Percentiles rank a stretch among this genome's conserved stretches.
Evolutionary conservation across 192 early-diverging fungal species (phyloP).

Genomic region (Rhizoclosmatium sp.): DNA sequence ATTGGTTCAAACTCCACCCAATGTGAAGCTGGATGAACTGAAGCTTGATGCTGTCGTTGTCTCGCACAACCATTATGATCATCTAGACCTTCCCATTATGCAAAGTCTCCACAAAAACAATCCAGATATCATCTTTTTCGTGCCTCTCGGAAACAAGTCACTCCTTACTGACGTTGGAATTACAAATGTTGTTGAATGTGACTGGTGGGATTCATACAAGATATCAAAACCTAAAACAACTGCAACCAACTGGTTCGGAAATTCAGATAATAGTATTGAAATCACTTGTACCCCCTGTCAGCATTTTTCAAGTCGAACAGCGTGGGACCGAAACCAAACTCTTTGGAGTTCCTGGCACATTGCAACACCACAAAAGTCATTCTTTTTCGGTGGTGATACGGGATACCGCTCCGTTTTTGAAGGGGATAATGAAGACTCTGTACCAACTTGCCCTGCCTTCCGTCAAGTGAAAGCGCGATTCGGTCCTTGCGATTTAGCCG

Average conservation of each 20-base stretch:
- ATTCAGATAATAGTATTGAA: neutral
- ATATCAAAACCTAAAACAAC: neutral
- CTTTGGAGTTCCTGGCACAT: slow-evolving; percentile 85
- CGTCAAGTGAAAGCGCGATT: slow-evolving; percentile 79
- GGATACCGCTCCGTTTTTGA: slow-evolving; percentile 73
- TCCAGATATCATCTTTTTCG: slow-evolving; percentile 61
- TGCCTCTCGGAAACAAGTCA: slow-evolving; percentile 77
- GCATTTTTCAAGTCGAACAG: slow-evolving; percentile 71
- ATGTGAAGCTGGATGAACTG: slow-evolving; percentile 73
- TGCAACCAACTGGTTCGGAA: neutral
- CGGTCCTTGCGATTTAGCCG: slow-evolving; percentile 74
- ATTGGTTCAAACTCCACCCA: slow-evolving; percentile 65
- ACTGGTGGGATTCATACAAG: slow-evolving; percentile 62
- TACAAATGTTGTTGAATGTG: slow-evolving; percentile 66
- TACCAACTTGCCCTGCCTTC: slow-evolving; percentile 83
- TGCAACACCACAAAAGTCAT: slow-evolving; percentile 47
- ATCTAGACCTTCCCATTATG: slow-evolving; percentile 71
- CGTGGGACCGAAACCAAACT: slow-evolving; percentile 73
- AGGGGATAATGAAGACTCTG: slow-evolving; percentile 40
- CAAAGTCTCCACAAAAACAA: neutral
- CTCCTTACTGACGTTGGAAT: slow-evolving; percentile 62
- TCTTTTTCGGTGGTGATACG: slow-evolving; percentile 81
- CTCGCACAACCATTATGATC: slow-evolving; percentile 91
- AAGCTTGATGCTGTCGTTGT: slow-evolving; percentile 80
- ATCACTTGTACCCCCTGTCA: slow-evolving; percentile 74